phyloP scores from a whole-genome alignment of 768 basidiomycete species.

The Suillus americanus region DNA sequence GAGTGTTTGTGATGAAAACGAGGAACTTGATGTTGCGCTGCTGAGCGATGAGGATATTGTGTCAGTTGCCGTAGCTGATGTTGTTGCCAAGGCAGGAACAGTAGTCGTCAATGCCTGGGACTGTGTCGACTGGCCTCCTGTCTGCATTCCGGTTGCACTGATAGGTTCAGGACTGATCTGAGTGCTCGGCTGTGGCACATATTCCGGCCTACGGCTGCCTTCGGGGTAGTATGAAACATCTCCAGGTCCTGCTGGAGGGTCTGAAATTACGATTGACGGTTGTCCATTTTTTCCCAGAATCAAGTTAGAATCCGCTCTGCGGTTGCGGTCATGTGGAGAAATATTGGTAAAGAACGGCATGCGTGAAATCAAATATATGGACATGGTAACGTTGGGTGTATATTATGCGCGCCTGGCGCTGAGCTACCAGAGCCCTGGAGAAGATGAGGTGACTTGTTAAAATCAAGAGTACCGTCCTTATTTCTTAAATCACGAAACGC shows the following conservation, averaged over 20 bases:
- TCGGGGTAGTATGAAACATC: not conserved
- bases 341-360: not conserved
- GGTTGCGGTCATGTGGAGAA: not conserved
- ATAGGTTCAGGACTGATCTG: not conserved
- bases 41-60: constrained; percentile 5
- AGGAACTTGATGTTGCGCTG: constrained; percentile 2
- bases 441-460: not conserved
- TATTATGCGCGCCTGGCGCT: constrained; percentile 1
- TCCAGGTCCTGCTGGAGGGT: not conserved
- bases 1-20: not conserved
- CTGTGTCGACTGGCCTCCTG: not conserved
- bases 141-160: not conserved
- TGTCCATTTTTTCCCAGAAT: not conserved
- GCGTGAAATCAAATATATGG: not conserved
- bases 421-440: not conserved
- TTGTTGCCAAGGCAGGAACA: not conserved
- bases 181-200: not conserved
- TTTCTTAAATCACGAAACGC: not conserved
- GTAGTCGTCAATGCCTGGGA: not conserved
- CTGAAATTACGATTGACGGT: not conserved
- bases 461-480: not conserved
- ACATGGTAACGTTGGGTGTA: not conserved
- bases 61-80: constrained; percentile 11
- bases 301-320: not conserved
- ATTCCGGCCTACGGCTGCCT: not conserved